These are phyloP conservation scores for Zanthoxylum bungeanum DNA, from an alignment of 345 rosid species.

Conservation along the genomic window DNA sequence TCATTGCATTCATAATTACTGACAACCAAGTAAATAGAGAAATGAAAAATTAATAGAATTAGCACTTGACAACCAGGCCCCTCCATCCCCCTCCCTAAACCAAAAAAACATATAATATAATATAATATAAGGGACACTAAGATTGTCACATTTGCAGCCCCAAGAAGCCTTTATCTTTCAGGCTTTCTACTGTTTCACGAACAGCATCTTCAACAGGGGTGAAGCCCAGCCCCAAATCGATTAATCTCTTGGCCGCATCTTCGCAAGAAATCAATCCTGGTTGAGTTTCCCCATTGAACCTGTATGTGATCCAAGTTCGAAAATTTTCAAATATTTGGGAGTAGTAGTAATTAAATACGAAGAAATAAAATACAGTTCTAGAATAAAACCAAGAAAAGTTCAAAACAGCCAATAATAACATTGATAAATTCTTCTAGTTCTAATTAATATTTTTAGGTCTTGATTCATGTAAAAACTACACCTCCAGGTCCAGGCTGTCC, in stretches of 20 bases:
- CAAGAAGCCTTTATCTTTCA: constrained; percentile 56
- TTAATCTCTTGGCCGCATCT: constrained; percentile 75
- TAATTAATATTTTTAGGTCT: not conserved
- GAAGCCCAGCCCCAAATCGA: constrained; percentile 57
- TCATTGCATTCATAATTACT: constrained; percentile 6
- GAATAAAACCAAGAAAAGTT: not conserved
- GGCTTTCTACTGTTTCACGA: constrained; percentile 57
- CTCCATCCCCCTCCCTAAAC: not conserved
- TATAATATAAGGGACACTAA: not conserved
- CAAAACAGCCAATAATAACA: not conserved
- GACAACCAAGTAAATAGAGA: not conserved
- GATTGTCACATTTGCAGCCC: constrained; percentile 15
- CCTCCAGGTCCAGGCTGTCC: constrained; percentile 28
- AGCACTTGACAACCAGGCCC: not conserved
- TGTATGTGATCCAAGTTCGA: constrained; percentile 14
- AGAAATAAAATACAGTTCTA: too few relatives aligned
- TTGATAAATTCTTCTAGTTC: constrained; percentile 1
- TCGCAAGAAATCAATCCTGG: constrained; percentile 50
- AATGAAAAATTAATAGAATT: not conserved
- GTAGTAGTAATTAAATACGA: not conserved
- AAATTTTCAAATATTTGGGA: not conserved
- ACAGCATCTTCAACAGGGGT: constrained; percentile 65
- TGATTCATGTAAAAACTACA: not conserved
- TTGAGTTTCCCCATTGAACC: constrained; percentile 59
- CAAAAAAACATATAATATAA: too few relatives aligned